phyloP scores from a whole-genome alignment of 495 filamentous ascomycete genomes.

The Cercophora sp. region DNA sequence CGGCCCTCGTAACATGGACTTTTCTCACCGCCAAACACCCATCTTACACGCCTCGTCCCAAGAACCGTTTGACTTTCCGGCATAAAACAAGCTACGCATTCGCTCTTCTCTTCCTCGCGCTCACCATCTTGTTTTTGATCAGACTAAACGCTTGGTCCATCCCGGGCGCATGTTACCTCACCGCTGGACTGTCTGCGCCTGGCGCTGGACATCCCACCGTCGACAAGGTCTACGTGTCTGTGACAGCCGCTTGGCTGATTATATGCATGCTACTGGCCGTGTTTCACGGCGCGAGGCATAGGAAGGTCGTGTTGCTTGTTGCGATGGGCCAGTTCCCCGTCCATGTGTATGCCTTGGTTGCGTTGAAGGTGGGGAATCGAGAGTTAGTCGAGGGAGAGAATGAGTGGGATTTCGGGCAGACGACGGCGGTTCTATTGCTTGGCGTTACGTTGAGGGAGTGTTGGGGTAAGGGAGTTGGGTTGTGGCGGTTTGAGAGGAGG shows the following conservation, averaged over 20 bases:
- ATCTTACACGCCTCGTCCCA: neutral
- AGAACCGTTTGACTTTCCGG: neutral
- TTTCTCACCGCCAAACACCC: neutral
- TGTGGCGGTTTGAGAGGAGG: neutral
- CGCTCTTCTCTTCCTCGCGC: neutral
- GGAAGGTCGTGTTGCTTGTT: neutral
- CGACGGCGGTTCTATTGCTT: neutral
- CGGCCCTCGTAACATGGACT: neutral
- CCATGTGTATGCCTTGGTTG: neutral
- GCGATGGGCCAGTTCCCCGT: neutral
- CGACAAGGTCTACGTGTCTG: neutral
- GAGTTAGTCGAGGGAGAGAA: neutral
- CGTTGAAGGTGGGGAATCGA: neutral
- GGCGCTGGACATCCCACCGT: neutral
- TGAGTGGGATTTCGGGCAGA: neutral
- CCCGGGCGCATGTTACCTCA: neutral
- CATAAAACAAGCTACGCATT: neutral
- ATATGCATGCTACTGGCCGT: neutral
- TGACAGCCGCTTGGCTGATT: neutral
- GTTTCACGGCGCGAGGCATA: neutral
- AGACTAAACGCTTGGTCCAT: neutral
- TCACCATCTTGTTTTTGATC: neutral
- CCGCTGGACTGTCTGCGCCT: neutral
- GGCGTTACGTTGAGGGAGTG: neutral
- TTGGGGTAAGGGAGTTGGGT: neutral